A percentile compares a stretch with the other conserved stretches of the same genome.
These are phyloP conservation scores for Tolypocladium tropicale DNA, from an alignment of 2,329 filamentous ascomycete genomes.

Conservation along the genomic window DNA sequence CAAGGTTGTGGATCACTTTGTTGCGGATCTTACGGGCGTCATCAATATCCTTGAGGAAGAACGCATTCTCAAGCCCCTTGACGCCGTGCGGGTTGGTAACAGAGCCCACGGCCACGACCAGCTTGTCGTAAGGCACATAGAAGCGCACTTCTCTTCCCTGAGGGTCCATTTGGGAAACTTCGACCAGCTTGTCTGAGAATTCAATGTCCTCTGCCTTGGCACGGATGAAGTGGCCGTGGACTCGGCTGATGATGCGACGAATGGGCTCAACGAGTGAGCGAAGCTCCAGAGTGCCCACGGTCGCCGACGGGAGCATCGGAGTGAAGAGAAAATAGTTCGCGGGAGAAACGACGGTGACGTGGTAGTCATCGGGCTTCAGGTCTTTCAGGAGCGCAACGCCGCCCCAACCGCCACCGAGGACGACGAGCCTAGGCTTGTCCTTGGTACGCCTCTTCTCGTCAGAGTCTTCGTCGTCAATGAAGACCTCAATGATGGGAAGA, in stretches of 20 bases:
- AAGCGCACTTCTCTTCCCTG: constrained; percentile 68
- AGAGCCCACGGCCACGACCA: constrained; percentile 86
- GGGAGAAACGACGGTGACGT: constrained; percentile 89
- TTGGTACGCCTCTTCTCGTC: constrained; percentile 60
- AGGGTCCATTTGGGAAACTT: constrained; percentile 64
- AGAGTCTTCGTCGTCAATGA: constrained; percentile 81
- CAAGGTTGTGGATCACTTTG: constrained; percentile 78
- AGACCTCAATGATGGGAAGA: constrained; percentile 76
- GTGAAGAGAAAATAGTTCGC: constrained; percentile 98
- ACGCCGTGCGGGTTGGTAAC: constrained; percentile 93
- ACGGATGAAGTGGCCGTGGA: constrained; percentile 83
- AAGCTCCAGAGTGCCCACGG: constrained; percentile 87
- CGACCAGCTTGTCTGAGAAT: constrained; percentile 83
- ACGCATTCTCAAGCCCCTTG: constrained; percentile 84
- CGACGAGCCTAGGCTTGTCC: constrained; percentile 85
- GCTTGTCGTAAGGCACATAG: constrained; percentile 95
- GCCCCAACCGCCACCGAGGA: constrained; percentile 91
- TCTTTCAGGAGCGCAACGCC: constrained; percentile 87
- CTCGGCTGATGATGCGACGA: constrained; percentile 65
- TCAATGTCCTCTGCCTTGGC: constrained; percentile 82
- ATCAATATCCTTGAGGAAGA: constrained; percentile 90
- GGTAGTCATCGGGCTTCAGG: constrained; percentile 82
- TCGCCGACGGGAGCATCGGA: constrained; percentile 93
- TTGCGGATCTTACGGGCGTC: constrained; percentile 88
- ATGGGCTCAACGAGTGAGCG: constrained; percentile 90